A percentile compares a stretch with the other conserved stretches of the same genome.
phyloP scores from a whole-genome alignment of 2,329 filamentous ascomycete species.

The Penicillium palitans region DNA sequence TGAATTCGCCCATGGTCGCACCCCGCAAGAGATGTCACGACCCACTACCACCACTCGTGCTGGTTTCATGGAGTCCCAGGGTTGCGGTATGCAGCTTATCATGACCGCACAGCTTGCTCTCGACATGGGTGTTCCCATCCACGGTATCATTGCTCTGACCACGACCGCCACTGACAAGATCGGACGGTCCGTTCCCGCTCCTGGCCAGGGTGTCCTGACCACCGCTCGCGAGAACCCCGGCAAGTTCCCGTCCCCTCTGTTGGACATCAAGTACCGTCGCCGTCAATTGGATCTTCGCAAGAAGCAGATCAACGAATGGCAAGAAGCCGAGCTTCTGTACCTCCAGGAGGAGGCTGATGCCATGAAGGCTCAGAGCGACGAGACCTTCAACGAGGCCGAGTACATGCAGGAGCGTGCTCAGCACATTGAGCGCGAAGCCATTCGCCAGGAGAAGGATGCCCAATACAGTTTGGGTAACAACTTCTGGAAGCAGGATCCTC shows the following conservation, averaged over 20 bases:
- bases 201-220: conserved; percentile 94
- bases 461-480: conserved; percentile 92
- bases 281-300: conserved; percentile 92
- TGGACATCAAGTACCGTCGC: conserved; percentile 96
- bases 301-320: conserved; percentile 94
- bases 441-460: conserved; percentile 88
- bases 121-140: conserved; percentile 98
- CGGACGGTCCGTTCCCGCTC: conserved; percentile 92
- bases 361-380: conserved; percentile 74
- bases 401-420: conserved; percentile 81
- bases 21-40: conserved; percentile 95
- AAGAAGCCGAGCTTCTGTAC: conserved; percentile 90
- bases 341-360: conserved; percentile 89
- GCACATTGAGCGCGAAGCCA: conserved; percentile 86
- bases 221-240: conserved; percentile 86
- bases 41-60: conserved; percentile 95
- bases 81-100: conserved; percentile 96
- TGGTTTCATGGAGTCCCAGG: conserved; percentile 99
- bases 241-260: conserved; percentile 90
- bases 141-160: conserved; percentile 89
- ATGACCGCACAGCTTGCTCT: conserved; percentile 96
- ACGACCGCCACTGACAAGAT: conserved; percentile 99
- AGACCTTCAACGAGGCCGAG: conserved; percentile 75
- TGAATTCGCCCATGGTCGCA: conserved; percentile 92
- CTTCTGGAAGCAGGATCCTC: conserved; percentile 96